Conservation (phyloP, 192 early-diverging fungal species). For the Diversispora eburnea region DNA sequence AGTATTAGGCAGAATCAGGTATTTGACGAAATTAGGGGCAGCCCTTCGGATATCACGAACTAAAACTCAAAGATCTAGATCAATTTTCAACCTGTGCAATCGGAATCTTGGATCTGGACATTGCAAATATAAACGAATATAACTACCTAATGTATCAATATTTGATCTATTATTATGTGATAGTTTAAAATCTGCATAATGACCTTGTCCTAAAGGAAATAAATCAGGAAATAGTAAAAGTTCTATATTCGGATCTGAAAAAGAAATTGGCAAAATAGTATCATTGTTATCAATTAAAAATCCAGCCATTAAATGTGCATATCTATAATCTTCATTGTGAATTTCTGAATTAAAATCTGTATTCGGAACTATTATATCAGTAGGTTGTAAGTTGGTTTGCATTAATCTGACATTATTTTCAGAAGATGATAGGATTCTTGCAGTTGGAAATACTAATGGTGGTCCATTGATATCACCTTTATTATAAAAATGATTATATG, state of each 20-base stretch:
- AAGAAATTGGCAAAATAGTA: background rate
- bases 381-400: background rate
- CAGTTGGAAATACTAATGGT: too few relatives aligned
- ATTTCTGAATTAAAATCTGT: conserved; percentile 3
- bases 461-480: too few relatives aligned
- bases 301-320: background rate
- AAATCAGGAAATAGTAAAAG: background rate
- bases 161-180: background rate
- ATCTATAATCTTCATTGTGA: conserved; percentile 13
- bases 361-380: background rate
- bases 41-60: too few relatives aligned
- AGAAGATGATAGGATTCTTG: too few relatives aligned
- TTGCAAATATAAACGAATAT: background rate
- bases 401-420: too few relatives aligned
- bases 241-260: conserved; percentile 8
- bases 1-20: too few relatives aligned
- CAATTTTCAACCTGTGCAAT: background rate
- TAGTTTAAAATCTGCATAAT: too few relatives aligned
- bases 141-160: conserved; percentile 8
- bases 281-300: background rate
- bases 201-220: conserved; percentile 4
- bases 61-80: too few relatives aligned
- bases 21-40: too few relatives aligned
- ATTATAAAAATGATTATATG: too few relatives aligned
- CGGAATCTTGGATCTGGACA: background rate